Evolutionary conservation across 371 early-diverging fungal species (phyloP), one percentile per base, ranked within the genome.

Genomic region (Mucor piriformis): DNA sequence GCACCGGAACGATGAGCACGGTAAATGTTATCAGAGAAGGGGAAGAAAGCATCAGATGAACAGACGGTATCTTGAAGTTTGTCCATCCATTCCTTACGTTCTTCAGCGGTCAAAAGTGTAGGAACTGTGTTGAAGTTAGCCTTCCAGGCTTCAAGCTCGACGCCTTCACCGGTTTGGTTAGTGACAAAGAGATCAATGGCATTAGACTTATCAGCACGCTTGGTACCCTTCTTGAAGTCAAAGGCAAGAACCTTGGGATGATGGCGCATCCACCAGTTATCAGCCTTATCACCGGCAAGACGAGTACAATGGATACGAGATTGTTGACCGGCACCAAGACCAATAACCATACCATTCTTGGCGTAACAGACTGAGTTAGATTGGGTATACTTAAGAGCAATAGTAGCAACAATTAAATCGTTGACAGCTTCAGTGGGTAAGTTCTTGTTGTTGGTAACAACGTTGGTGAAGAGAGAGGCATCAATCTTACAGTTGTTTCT

Each of bases 351-450:
- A 64, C 98, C 98, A 71, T 95, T 90, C 83, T 93, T 92, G 66
- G 97, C 98, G 67, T 95, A 98, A 78, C 95, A 94, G 37, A 98
- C 97, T 38, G 96, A 95, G 88, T 98, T 98, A 66, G 93, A 92
- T 82, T 98, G 97, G 48, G 97, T 96, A 87, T 95, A 98, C 77
- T 98, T 98, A 59, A 96, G 85, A 25, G 97, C 95, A 70, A 98
- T 95, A 8, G 95, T 94, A 13, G 98, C 98, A 32, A 98, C 97
- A 40, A 95, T 84, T 75, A 98, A 73, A 69, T 97, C 96, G 50
- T 89, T 84, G 51, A 88, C 61, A 42, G 92, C 92, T 12, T 74
- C 74, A 57, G 85, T 82, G 25, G 93, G 77, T 37, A 95, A 59
- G 54, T 86, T 71, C 72, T 81, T 83, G 74, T 91, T 89, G 75